Evolutionary conservation across 2,329 filamentous ascomycete genomes (phyloP).

Genomic region (Rutstroemia sp.): DNA sequence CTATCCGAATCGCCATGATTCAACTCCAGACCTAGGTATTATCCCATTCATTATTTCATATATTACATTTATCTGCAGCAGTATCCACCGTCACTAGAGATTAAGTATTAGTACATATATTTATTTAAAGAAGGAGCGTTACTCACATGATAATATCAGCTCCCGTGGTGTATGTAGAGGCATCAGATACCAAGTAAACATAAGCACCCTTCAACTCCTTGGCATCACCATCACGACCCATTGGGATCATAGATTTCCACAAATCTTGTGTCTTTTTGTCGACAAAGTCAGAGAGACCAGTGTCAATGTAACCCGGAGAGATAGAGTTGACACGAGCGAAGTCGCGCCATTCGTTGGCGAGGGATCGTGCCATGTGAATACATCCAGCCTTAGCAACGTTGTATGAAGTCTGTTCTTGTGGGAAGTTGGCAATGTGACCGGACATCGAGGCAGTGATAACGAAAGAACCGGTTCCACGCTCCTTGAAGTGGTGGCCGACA

Average conservation of each 20-base stretch:
- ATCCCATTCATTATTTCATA: background rate
- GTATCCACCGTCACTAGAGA: slow-evolving; percentile 44
- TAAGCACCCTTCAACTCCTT: slow-evolving; percentile 55
- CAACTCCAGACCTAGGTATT: background rate
- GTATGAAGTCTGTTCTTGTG: slow-evolving; percentile 60
- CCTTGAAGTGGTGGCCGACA: slow-evolving; percentile 59
- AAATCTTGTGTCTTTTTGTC: slow-evolving; percentile 48
- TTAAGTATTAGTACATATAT: slow-evolving; percentile 28
- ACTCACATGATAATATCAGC: background rate
- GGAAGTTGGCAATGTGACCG: slow-evolving; percentile 46
- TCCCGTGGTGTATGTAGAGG: slow-evolving; percentile 41
- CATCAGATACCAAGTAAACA: slow-evolving; percentile 40
- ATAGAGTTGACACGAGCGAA: slow-evolving; percentile 63
- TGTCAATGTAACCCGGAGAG: slow-evolving; percentile 63
- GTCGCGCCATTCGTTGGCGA: slow-evolving; percentile 64
- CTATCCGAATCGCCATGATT: background rate
- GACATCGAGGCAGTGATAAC: slow-evolving; percentile 60
- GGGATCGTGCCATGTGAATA: slow-evolving; percentile 54
- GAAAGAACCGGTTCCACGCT: slow-evolving; percentile 55
- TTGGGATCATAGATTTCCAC: slow-evolving; percentile 52
- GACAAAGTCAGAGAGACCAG: slow-evolving; percentile 55
- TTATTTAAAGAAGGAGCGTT: background rate
- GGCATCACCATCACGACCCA: slow-evolving; percentile 51
- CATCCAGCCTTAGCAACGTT: slow-evolving; percentile 60
- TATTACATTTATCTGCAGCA: slow-evolving; percentile 14